These are phyloP conservation scores for Clonostachys chloroleuca DNA, from an alignment of 2,329 filamentous ascomycete genomes.

Conservation along the genomic window DNA sequence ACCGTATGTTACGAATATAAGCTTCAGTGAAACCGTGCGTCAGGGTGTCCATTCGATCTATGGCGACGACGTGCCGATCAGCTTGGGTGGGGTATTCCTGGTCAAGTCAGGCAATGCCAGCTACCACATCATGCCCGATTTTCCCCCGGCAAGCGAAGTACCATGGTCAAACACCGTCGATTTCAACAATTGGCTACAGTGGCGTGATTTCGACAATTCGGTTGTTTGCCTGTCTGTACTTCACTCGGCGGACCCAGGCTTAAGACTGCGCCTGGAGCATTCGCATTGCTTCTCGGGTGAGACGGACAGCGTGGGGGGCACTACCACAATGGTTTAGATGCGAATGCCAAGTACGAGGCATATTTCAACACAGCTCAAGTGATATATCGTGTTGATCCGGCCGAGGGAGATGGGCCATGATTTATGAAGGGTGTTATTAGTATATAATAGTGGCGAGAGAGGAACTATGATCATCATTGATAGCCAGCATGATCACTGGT, in stretches of 20 bases:
- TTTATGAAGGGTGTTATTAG: too few species aligned
- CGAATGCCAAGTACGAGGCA: conserved; percentile 35
- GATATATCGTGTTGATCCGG: conserved; percentile 29
- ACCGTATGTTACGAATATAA: conserved; percentile 14
- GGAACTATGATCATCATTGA: too few species aligned
- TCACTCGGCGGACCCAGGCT: conserved; percentile 30
- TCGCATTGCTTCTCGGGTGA: conserved; percentile 35
- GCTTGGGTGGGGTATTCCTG: conserved; percentile 33
- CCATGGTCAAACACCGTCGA: conserved; percentile 19
- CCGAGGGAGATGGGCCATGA: too few species aligned
- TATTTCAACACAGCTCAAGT: conserved; percentile 36
- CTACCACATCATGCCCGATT: conserved; percentile 40
- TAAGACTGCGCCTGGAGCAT: conserved; percentile 38
- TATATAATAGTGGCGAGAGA: too few species aligned
- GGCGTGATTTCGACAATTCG: conserved; percentile 25
- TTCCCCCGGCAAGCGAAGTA: conserved; percentile 17
- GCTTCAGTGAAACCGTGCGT: conserved; percentile 25
- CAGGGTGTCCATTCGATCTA: conserved; percentile 18
- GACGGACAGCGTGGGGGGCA: conserved; percentile 30
- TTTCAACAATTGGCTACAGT: conserved; percentile 30
- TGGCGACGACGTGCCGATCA: conserved; percentile 21
- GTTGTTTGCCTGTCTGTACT: conserved; percentile 34
- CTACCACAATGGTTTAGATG: conserved; percentile 33
- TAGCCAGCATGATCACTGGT: too few species aligned
- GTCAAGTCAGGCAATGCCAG: conserved; percentile 26